Evolutionary conservation across 805 yeast species (phyloP).

Genomic region (Grigorovia humatica): DNA sequence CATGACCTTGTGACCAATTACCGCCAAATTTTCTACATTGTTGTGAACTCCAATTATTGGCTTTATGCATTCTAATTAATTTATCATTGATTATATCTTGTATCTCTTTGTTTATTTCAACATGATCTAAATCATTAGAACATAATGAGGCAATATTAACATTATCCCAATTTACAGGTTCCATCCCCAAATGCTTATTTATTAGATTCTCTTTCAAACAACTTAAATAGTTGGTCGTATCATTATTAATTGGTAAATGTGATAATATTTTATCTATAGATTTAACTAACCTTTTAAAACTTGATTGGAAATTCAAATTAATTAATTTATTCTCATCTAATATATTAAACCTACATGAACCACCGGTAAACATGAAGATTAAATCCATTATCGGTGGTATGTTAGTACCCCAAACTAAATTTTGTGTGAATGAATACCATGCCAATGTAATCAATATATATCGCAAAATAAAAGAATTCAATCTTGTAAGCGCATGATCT

Average conservation of each 20-base stretch:
- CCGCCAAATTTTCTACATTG: conserved; percentile 54
- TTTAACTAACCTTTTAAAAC: background rate
- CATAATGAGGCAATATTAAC: background rate
- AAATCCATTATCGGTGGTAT: conserved; percentile 76
- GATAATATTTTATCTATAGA: background rate
- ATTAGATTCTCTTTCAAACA: background rate
- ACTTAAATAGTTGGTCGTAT: background rate
- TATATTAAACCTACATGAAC: conserved; percentile 42
- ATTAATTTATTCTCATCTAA: conserved; percentile 7
- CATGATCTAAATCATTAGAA: too few relatives aligned
- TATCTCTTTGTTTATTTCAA: background rate
- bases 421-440: conserved; percentile 82
- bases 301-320: background rate
- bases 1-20: conserved; percentile 78
- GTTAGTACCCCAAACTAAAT: conserved; percentile 37
- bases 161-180: too few relatives aligned
- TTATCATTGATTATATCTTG: background rate
- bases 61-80: background rate
- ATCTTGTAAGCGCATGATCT: background rate
- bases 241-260: background rate
- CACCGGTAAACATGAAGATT: conserved; percentile 73
- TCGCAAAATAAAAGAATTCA: conserved; percentile 15
- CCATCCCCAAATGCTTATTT: background rate
- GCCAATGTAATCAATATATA: conserved; percentile 53
- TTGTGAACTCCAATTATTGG: background rate